Evolutionary conservation across 257 asterid species (phyloP), one percentile per base, ranked within the genome.

Genomic region (Solanum piurae): DNA sequence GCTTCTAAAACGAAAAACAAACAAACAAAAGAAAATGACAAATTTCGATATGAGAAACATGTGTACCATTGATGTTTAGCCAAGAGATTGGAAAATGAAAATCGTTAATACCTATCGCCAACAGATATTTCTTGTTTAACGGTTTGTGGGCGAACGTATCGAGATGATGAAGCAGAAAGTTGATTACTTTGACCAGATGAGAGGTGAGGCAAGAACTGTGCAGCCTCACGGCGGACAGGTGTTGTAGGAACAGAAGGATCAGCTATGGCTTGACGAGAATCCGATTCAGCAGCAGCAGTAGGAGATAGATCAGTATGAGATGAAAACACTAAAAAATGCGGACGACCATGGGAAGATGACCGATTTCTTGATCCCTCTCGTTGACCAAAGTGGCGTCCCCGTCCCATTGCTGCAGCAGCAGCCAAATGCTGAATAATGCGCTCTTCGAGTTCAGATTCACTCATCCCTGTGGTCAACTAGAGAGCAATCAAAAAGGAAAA

Each of bases 401-500:
- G 90, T 60, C 98, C 96, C 96, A 95, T 95, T 64, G 98, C 96
- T 58, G 98, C 98, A 40, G 98, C 98, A 31, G 98, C 98, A 21
- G 98, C 98, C 90, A 97, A 91, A 90, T 96, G 99, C 91, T 94
- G 99, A 87, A 97, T 91, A 86, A 97, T 95, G 83, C 96, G 91
- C 49, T 95, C 99, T 92, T 97, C 98, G 84, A 97, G 94, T 88
- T 93, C 99, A 80, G 95, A 83, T 76, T 92, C 94, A 64, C 52
- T 91, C 92, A 72, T 95, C 96, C 76, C 90, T 91, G 40, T 74
- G 95, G 98, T 83, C 29, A 94, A 90, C 98, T 97, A 94, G 89
- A 91, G 60, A 72, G 44, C 31, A 72, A 74, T 58, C 25, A 86
- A 86, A 89, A 86, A 12, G 40, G 80, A 86, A 85, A 80, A 64